phyloP scores from a whole-genome alignment of 495 filamentous ascomycete genomes.

The Collariella sp. region DNA sequence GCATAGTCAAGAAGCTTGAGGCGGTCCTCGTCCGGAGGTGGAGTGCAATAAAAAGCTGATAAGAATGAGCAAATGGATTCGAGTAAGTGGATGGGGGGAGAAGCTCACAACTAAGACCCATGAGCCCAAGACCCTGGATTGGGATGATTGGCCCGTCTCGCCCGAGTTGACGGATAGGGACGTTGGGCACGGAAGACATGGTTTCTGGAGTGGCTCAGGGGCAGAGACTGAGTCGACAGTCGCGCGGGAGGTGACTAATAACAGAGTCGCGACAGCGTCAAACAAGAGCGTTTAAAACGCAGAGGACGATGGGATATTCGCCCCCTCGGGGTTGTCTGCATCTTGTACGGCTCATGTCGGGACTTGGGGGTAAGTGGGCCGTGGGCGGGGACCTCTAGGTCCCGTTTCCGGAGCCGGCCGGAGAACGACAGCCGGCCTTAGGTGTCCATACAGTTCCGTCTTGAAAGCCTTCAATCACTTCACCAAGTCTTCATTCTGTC shows the following conservation, averaged over 20 bases:
- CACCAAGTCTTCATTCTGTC: no score
- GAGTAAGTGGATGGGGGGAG: not conserved
- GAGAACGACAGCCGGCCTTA: not conserved
- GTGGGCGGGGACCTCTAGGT: no score
- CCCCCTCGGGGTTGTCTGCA: not conserved
- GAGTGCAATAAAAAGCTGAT: constrained; percentile 32
- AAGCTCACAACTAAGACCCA: constrained; percentile 35
- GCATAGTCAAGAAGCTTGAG: constrained; percentile 34
- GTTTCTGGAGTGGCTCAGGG: not conserved
- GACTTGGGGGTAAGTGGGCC: not conserved
- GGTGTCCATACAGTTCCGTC: no score
- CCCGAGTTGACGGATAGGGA: constrained; percentile 33
- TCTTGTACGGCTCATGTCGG: not conserved
- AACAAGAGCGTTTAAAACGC: no score
- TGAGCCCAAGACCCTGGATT: constrained; percentile 45
- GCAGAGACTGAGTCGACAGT: no score
- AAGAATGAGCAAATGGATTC: not conserved
- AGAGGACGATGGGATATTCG: no score
- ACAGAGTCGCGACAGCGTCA: no score
- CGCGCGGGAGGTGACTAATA: no score
- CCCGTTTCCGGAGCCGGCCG: not conserved
- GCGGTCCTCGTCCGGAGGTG: constrained; percentile 28
- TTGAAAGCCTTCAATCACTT: no score
- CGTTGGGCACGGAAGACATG: constrained; percentile 1
- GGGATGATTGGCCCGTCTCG: constrained; percentile 46